Conservation (phyloP, 352 stramenopile species). For the Lagenidium giganteum region DNA sequence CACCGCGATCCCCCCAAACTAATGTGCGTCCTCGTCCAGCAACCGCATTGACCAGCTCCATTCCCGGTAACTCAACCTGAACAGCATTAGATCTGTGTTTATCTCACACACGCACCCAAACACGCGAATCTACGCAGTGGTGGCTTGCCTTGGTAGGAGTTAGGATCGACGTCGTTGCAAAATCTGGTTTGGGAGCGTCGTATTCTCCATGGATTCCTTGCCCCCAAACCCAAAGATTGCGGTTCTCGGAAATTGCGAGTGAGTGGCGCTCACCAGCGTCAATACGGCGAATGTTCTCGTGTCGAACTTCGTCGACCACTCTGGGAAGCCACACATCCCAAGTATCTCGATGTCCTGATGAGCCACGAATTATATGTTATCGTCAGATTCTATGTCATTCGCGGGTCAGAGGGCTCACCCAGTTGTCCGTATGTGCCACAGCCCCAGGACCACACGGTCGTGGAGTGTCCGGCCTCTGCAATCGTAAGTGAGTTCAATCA, state of each 20-base stretch:
- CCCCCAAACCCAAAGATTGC: conserved; percentile 70
- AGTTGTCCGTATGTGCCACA: conserved; percentile 57
- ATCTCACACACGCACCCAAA: background rate
- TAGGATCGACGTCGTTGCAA: conserved; percentile 43
- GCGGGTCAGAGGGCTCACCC: conserved; percentile 18
- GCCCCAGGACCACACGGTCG: conserved; percentile 78
- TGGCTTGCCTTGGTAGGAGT: conserved; percentile 40
- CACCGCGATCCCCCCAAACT: conserved; percentile 74
- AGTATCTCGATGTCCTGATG: conserved; percentile 58
- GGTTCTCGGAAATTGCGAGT: conserved; percentile 53
- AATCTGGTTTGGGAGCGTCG: conserved; percentile 30
- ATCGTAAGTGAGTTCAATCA: no score
- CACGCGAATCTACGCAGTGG: no score
- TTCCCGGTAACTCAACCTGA: conserved; percentile 40
- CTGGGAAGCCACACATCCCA: conserved; percentile 57
- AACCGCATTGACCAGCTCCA: conserved; percentile 46
- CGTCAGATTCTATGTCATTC: background rate
- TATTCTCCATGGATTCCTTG: conserved; percentile 58
- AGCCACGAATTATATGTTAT: background rate
- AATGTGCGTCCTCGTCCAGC: conserved; percentile 67
- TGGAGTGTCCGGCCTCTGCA: no score
- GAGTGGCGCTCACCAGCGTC: conserved; percentile 67
- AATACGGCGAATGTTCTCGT: conserved; percentile 50
- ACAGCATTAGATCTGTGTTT: background rate
- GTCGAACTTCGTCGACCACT: conserved; percentile 62